Evolutionary conservation across 176 grass and related monocot species (phyloP), one percentile per base, ranked within the genome.

Genomic region (Eremochloa ophiuroides): DNA sequence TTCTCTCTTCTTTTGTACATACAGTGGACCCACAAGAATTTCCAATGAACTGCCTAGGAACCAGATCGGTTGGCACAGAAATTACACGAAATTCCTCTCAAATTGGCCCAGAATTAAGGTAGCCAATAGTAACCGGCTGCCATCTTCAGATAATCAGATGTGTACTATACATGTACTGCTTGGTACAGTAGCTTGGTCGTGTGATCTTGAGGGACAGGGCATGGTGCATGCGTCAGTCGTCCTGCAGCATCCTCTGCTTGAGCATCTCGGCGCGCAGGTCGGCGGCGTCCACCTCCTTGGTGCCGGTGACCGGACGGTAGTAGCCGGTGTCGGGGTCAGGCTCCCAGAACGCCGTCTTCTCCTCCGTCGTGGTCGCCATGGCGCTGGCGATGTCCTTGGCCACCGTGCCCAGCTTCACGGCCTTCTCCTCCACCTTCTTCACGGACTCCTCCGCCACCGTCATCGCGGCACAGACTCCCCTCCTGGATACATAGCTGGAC

Each of bases 331-430:
- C 82, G 0, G 85, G 85, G 71, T 93, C 87, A 0, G 85, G 91
- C 74, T 90, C 74, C 91, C 91, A 93, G 55, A 89, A 81, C 39
- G 77, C 77, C 44, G 80, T 80, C 83, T 82, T 82, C 74, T 88
- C 90, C 78, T 88, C 48, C 28, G 56, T 62, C 9, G 78, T 75
- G 5, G 82, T 69, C 0, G 74, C 39, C 10, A 53, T 43, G 3
- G 74, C 12, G 0, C 38, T 64, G 12, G 76, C 4, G 16, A 65
- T 12, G 42, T 62, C 59, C 81, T 77, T 87, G 29, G 58, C 76
- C 81, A 72, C 74, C 20, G 48, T 74, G 18, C 66, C 73, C 1
- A 85, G 71, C 82, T 87, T 80, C 71, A 84, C 71, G 12, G 71
- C 77, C 69, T 85, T 83, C 62, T 86, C 83, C 69, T 62, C 69